Evolutionary conservation across 2,329 filamentous ascomycete species (phyloP), one percentile per base, ranked within the genome.

Genomic region (Fusarium concolor): DNA sequence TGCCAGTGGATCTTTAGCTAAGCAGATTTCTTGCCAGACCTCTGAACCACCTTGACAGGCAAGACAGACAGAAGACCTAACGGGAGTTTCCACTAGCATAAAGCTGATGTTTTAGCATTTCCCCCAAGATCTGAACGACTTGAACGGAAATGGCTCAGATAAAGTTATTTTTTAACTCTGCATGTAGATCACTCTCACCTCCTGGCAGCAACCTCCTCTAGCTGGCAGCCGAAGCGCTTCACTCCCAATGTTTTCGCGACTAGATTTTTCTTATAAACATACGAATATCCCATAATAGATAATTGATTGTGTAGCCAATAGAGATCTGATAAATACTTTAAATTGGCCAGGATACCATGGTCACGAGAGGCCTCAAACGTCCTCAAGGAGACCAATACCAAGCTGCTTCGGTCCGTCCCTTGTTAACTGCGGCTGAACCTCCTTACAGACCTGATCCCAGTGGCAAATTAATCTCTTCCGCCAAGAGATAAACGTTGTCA

Each of bases 351-450:
- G 42, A 52, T 41, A 20, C 33, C 22, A 28, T 18, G 29, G 60
- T 62, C 65, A 62, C 42, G 38, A 35, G 54, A 55, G 39, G 35
- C 31, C 28, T 41, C 52, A 22, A 14, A 22, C 15, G 12, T 41
- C 28, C 26, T 26, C 10, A 54, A 38, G 3, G 14, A 26, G 37
- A 20, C 56, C 56, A 66, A 62, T 61, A 38, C 35, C 35, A 41
- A 33, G 62, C 39, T 53, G 50, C 29, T n/a, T 52, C 66, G 66
- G 56, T 70, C 66, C 56, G 56, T 67, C 66, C 66, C 66, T 70
- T 63, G 33, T 64, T 50, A 11, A 42, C 56, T 64, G 52, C 61
- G 60, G 61, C 61, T 64, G 61, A 65, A 44, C 24, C 42, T n/a
- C 24, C 14, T 46, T 35, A 29, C 44, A 52, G 46, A 37, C 43